Evolutionary conservation across 192 early-diverging fungal species (phyloP).

Genomic region (Coemansia sp.): DNA sequence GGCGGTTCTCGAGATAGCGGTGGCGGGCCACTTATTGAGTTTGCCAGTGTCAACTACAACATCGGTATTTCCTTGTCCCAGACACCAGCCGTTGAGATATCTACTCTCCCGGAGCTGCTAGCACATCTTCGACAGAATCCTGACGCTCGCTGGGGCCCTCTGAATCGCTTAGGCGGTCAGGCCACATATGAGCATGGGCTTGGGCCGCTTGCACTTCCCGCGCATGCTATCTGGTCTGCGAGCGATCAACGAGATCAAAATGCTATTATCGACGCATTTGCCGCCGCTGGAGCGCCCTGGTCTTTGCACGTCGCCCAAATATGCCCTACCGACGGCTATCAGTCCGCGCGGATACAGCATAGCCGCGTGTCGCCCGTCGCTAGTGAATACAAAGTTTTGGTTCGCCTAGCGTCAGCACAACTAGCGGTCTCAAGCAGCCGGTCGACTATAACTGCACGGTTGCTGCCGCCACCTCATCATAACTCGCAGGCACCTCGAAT

Average conservation of each 20-base stretch:
- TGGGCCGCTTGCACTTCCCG: slow-evolving; percentile 13
- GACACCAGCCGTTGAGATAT: slow-evolving; percentile 16
- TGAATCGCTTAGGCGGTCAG: slow-evolving; percentile 4
- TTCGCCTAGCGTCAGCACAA: slow-evolving; percentile 27
- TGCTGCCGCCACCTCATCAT: slow-evolving; percentile 13
- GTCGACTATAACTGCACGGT: slow-evolving; percentile 18
- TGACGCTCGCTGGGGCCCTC: slow-evolving; percentile 12
- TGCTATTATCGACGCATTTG: slow-evolving; percentile 8
- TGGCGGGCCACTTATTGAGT: slow-evolving; percentile 14
- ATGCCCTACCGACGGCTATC: slow-evolving; percentile 4
- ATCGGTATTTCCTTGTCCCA: slow-evolving; percentile 14
- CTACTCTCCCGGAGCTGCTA: slow-evolving; percentile 23
- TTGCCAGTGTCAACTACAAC: slow-evolving; percentile 15
- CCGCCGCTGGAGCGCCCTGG: slow-evolving; percentile 27
- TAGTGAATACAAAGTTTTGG: slow-evolving; percentile 7
- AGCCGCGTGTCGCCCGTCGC: slow-evolving; percentile 9
- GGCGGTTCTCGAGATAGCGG: background rate
- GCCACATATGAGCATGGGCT: slow-evolving; percentile 9
- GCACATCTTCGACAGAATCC: slow-evolving; percentile 11
- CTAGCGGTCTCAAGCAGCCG: slow-evolving; percentile 10
- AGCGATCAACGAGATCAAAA: background rate
- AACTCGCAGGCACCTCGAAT: slow-evolving; percentile 2
- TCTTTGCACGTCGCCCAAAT: slow-evolving; percentile 36
- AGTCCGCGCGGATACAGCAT: slow-evolving; percentile 20
- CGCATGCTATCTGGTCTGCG: slow-evolving; percentile 22